phyloP scores from a whole-genome alignment of 306 rosid species.

The Medicago arabica region DNA sequence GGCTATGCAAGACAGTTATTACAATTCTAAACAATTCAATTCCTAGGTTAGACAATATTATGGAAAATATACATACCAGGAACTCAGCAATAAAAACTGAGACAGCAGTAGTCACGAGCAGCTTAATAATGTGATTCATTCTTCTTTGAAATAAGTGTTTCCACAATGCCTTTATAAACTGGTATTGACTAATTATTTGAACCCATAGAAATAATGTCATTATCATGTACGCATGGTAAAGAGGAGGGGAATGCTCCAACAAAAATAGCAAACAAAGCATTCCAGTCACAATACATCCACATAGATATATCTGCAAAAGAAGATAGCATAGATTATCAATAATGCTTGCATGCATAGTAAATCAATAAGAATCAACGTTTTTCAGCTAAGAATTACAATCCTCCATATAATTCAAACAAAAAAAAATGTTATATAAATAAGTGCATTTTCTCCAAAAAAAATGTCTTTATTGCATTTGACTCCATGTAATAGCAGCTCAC shows the following conservation, averaged over 20 bases:
- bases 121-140: slow-evolving; percentile 52
- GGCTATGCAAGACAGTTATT: background rate
- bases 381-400: slow-evolving; percentile 37
- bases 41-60: slow-evolving; percentile 37
- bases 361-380: background rate
- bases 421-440: slow-evolving; percentile 8
- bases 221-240: slow-evolving; percentile 74
- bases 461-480: slow-evolving; percentile 22
- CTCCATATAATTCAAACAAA: slow-evolving; percentile 24
- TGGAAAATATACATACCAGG: slow-evolving; percentile 64
- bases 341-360: slow-evolving; percentile 16
- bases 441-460: slow-evolving; percentile 19
- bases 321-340: slow-evolving; percentile 26
- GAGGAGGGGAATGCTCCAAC: slow-evolving; percentile 87
- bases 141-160: slow-evolving; percentile 66
- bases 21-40: background rate
- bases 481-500: slow-evolving; percentile 28
- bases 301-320: slow-evolving; percentile 67
- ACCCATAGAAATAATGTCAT: slow-evolving; percentile 82
- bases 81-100: slow-evolving; percentile 72
- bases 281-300: slow-evolving; percentile 68
- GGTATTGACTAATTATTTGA: slow-evolving; percentile 73
- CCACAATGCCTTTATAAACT: slow-evolving; percentile 74
- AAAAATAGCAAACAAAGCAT: slow-evolving; percentile 60
- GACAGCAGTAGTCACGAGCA: slow-evolving; percentile 59